Evolutionary conservation across 2,329 filamentous ascomycete genomes (phyloP), one percentile per base, ranked within the genome.

Genomic region (Penicillium concentricum): DNA sequence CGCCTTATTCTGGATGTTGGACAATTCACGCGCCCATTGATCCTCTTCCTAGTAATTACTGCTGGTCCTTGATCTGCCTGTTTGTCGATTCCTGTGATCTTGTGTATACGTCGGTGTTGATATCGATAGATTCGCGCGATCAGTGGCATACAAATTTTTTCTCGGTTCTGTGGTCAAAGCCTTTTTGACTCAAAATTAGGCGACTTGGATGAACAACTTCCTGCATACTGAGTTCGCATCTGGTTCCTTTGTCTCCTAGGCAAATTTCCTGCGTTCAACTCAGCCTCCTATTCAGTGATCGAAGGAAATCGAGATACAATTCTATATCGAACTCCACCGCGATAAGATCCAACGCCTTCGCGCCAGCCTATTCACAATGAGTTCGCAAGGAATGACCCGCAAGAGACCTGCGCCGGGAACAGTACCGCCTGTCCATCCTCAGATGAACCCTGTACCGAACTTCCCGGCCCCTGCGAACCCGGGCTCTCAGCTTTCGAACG

Each of bases 381-480:
- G 72, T 51, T 73, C 76, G 22, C 75, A 78, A 69, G 72, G 74
- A 48, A 67, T 75, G 41, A 77, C 75, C 51, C 80, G 89, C 74
- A 94, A 94, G 79, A 83, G 90, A 72, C 81, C 88, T 64, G 89
- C 90, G 45, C 87, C 90, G 55, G 89, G 88, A 70, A 79, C 87
- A 60, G 82, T 85, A 37, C 87, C 90, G n/a, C 76, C 84, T 62
- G 76, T 82, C 22, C 83, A 85, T 48, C 78, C 79, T 38, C 78
- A 78, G 62, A 75, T 82, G 68, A 82, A 82, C 56, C 78, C 76
- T 38, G 79, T 82, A 59, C 76, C 79, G 18, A 76, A 76, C 56
- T 80, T 79, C 46, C 72, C 80, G 9, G 50, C 59, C 70, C 75
- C 60, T 70, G 48, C 48, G 15, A 77, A 76, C 55, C 74, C 74